phyloP scores from a whole-genome alignment of 495 filamentous ascomycete species.

The Podospora conica region DNA sequence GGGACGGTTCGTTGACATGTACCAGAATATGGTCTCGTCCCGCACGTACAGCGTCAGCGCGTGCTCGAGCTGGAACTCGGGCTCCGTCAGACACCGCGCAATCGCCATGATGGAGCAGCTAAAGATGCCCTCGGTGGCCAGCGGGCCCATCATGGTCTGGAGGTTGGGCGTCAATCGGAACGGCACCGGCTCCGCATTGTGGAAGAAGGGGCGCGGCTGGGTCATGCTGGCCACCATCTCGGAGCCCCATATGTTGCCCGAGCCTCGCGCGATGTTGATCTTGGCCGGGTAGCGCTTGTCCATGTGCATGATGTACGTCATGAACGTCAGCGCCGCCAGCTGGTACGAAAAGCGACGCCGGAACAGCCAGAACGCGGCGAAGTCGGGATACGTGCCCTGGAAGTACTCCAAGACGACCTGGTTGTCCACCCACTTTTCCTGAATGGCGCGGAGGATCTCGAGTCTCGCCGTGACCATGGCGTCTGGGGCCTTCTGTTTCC shows the following conservation, averaged over 20 bases:
- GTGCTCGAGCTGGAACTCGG: conserved; percentile 82
- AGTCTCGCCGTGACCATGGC: conserved; percentile 62
- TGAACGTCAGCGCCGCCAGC: conserved; percentile 92
- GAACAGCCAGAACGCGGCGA: conserved; percentile 96
- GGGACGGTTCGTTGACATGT: conserved; percentile 68
- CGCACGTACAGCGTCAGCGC: conserved; percentile 89
- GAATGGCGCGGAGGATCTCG: conserved; percentile 86
- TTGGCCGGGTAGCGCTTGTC: conserved; percentile 91
- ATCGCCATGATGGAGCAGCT: conserved; percentile 89
- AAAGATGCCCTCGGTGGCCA: conserved; percentile 93
- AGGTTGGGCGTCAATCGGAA: conserved; percentile 97
- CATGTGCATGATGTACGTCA: conserved; percentile 98
- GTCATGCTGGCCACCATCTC: conserved; percentile 86
- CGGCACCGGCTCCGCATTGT: conserved; percentile 87
- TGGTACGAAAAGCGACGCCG: conserved; percentile 93
- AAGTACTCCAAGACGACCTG: conserved; percentile 83
- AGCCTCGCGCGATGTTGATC: conserved; percentile 79
- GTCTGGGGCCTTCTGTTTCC: conserved; percentile 53
- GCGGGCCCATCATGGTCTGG: conserved; percentile 89
- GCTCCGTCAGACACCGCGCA: conserved; percentile 89
- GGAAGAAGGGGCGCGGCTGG: conserved; percentile 74
- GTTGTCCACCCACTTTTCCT: conserved; percentile 81
- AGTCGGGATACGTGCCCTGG: conserved; percentile 80
- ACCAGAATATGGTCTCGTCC: conserved; percentile 98
- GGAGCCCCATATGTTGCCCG: conserved; percentile 92